Percentiles rank a stretch among this genome's conserved stretches.
These are phyloP conservation scores for Fusarium nygamai DNA, from an alignment of 2,329 filamentous ascomycete species.

Conservation along the genomic window DNA sequence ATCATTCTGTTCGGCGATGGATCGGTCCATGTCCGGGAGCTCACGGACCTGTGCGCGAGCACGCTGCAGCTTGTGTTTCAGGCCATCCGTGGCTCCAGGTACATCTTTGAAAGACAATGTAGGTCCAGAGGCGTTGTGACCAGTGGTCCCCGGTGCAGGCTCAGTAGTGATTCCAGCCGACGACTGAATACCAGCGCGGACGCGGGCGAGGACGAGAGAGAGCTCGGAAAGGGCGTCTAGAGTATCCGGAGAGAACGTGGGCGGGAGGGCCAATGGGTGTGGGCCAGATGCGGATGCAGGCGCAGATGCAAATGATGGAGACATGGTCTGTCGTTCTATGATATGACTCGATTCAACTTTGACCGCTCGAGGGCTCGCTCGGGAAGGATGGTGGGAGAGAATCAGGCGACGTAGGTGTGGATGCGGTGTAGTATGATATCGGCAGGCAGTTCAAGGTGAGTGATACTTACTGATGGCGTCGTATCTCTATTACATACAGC, in stretches of 20 bases:
- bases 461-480: neutral
- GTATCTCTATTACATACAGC: slow-evolving; percentile 3
- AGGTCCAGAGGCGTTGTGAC: slow-evolving; percentile 48
- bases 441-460: slow-evolving; percentile 2
- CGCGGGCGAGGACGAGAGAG: slow-evolving; percentile 78
- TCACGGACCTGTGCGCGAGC: slow-evolving; percentile 73
- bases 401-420: slow-evolving; percentile 30
- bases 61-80: slow-evolving; percentile 86
- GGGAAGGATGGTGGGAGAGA: slow-evolving; percentile 1
- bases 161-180: slow-evolving; percentile 53
- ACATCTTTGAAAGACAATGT: slow-evolving; percentile 75
- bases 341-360: slow-evolving; percentile 10
- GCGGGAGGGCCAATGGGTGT: slow-evolving; percentile 62
- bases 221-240: slow-evolving; percentile 89
- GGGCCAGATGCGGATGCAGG: slow-evolving; percentile 30
- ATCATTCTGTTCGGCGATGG: slow-evolving; percentile 72
- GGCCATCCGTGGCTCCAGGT: slow-evolving; percentile 76
- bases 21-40: slow-evolving; percentile 76
- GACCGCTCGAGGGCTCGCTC: slow-evolving; percentile 13
- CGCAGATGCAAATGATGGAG: slow-evolving; percentile 44
- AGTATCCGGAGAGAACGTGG: slow-evolving; percentile 79
- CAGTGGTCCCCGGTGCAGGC: slow-evolving; percentile 50
- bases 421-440: slow-evolving; percentile 23
- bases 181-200: slow-evolving; percentile 64
- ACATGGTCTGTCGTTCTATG: slow-evolving; percentile 31